A percentile compares a stretch with the other conserved stretches of the same genome.
Conservation (phyloP, 768 basidiomycete genomes). For the Podaxis sp. region DNA sequence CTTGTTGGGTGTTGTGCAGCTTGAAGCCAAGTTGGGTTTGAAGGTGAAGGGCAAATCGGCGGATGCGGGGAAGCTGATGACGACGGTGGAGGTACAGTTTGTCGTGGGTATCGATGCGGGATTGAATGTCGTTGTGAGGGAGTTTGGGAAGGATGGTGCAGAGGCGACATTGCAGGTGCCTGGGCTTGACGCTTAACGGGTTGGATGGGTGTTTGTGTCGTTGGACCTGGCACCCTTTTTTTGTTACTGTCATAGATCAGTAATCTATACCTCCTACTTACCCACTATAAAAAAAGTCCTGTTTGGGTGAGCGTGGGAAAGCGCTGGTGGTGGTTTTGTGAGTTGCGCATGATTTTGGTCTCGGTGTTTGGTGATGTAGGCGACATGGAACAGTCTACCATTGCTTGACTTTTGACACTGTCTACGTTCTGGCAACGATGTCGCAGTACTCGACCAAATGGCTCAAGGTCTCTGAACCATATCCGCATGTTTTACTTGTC, state of each 20-base stretch:
- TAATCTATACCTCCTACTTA: no score
- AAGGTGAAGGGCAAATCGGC: constrained; percentile 33
- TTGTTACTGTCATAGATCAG: no score
- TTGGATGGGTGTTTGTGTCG: no score
- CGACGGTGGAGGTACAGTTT: constrained; percentile 45
- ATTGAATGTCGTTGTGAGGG: constrained; percentile 33
- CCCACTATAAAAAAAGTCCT: no score
- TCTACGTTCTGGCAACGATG: constrained; percentile 11
- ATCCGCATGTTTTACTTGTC: constrained; percentile 39
- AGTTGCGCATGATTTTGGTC: not conserved
- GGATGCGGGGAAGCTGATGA: constrained; percentile 42
- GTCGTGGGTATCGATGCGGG: constrained; percentile 32
- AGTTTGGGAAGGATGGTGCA: constrained; percentile 28
- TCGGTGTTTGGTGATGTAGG: no score
- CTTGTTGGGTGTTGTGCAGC: constrained; percentile 39
- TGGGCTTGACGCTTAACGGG: constrained; percentile 5
- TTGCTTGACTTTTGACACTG: not conserved
- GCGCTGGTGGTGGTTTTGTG: no score
- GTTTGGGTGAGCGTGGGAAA: no score
- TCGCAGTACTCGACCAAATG: constrained; percentile 35
- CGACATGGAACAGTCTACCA: no score
- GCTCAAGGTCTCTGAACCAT: constrained; percentile 45
- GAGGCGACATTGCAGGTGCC: constrained; percentile 13
- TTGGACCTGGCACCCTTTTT: no score
- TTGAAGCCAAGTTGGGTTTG: constrained; percentile 37